A percentile compares a stretch with the other conserved stretches of the same genome.
phyloP scores from a whole-genome alignment of 176 grass and related monocot genomes.

The Triticum turgidum region DNA sequence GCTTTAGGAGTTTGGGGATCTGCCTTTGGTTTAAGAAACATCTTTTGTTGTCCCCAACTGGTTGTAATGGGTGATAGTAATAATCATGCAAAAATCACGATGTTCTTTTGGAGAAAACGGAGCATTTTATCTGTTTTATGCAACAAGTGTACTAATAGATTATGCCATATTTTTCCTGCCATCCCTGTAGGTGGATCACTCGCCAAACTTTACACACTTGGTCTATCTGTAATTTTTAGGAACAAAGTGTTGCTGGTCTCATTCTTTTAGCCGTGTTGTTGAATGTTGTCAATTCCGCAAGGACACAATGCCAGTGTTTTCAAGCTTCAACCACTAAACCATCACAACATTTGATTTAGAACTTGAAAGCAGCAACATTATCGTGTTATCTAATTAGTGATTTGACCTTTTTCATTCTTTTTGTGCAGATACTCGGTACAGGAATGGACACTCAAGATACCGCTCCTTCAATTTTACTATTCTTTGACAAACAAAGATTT shows the following conservation, averaged over 20 bases:
- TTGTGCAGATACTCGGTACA: conserved; percentile 79
- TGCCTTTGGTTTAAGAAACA: neutral
- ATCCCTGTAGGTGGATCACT: neutral
- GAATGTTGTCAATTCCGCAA: conserved; percentile 1
- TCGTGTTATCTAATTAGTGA: neutral
- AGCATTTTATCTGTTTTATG: neutral
- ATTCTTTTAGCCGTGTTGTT: neutral
- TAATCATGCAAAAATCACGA: neutral
- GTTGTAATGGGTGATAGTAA: neutral
- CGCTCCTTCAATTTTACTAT: conserved; percentile 83
- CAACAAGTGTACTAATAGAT: neutral
- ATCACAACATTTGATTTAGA: neutral
- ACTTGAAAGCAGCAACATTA: neutral
- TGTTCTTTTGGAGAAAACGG: neutral
- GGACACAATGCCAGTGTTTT: neutral
- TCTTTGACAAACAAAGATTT: conserved; percentile 94
- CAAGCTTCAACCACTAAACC: neutral
- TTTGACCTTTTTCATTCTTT: conserved; percentile 19
- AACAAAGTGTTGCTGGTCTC: neutral
- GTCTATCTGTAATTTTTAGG: neutral
- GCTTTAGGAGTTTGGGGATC: neutral
- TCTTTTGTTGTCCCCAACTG: neutral
- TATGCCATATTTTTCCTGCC: neutral
- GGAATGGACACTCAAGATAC: conserved; percentile 99
- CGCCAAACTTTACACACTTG: neutral